Base-by-base conservation (phyloP, 2,329 filamentous ascomycete genomes). In the Cylindrodendrum hubeiense region DNA sequence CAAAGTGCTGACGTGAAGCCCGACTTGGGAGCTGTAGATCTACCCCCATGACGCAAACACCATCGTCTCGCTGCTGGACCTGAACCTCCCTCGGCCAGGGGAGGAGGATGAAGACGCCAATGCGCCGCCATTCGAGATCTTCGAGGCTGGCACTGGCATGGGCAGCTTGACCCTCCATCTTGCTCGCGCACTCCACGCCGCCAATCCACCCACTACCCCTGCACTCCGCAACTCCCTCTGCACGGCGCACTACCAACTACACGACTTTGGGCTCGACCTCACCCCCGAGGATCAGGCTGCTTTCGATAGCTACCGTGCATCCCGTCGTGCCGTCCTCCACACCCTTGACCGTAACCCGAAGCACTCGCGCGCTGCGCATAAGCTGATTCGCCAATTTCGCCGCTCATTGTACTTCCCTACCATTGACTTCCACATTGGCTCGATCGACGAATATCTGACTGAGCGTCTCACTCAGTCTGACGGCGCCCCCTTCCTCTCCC, bases 71-170 rank as follows among this genome's bases (percentile, higher is more conserved):
- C 83, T 95, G 24, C 85, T 97, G 22, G 93, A 96, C 76, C 84
- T 96, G 47, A 90, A 95, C 76, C 86, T 89, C 30, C 75, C 82
- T 3, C 77, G 80, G 72, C 71, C 80, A 30, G 68, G 73, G 39
- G 74, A 80, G 65, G 76, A 79, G 24, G 76, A 77, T 21, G 64
- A 73, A 12, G 71, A 72, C 15, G 76, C 79, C 6, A 77, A 80
- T 13, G 71, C 78, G 15, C 78, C 82, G 9, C 87, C 85, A 0
- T 78, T 95, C 13, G 91, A 95, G 75, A 92, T 96, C 47, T 89
- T 96, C 56, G 93, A 96, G 79, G 93, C 93, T 50, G 93, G 93
- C 17, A 96, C 93, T 4, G 93, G 93, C n/a, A 92, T 95, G 83
- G 93, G 93, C 63, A 90, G 91, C 34, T 79, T 96, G 63, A 95